phyloP scores from a whole-genome alignment of 176 grass and related monocot genomes.

The Triticum urartu region DNA sequence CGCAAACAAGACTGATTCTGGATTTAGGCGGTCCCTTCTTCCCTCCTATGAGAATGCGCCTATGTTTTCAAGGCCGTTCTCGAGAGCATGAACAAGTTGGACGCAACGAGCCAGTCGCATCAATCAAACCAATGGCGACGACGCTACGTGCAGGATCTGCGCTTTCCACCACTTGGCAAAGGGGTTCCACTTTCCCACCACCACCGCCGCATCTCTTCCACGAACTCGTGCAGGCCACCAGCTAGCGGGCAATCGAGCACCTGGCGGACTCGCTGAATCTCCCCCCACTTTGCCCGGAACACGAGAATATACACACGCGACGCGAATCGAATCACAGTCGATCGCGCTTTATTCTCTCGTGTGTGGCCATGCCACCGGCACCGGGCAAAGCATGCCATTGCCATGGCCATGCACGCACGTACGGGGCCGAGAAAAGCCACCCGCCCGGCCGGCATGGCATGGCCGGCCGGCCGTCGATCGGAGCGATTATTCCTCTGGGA shows the following conservation, averaged over 20 bases:
- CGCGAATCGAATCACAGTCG: conserved; percentile 31
- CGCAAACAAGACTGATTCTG: too few relatives aligned
- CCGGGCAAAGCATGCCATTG: not conserved
- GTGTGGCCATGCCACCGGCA: not conserved
- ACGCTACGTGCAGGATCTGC: not conserved
- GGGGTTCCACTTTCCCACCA: conserved; percentile 7
- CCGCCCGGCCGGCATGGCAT: not conserved
- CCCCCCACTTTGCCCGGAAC: not conserved
- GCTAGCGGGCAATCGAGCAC: conserved; percentile 25
- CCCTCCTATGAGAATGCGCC: not conserved
- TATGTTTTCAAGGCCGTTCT: not conserved
- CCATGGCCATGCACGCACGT: not conserved
- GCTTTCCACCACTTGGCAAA: conserved; percentile 20
- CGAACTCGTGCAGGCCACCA: not conserved
- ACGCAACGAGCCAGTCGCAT: not conserved
- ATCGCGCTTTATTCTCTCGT: not conserved
- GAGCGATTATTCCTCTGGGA: not conserved
- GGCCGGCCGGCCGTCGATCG: not conserved
- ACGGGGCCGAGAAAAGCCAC: not conserved
- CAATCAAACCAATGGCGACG: not conserved
- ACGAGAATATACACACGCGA: not conserved
- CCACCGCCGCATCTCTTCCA: not conserved
- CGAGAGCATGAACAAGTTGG: not conserved
- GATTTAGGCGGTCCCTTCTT: too few relatives aligned
- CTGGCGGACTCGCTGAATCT: conserved; percentile 20